A percentile compares a stretch with the other conserved stretches of the same genome.
Conservation (phyloP, 441 rosid genomes). For the Bruguiera hainesii region DNA sequence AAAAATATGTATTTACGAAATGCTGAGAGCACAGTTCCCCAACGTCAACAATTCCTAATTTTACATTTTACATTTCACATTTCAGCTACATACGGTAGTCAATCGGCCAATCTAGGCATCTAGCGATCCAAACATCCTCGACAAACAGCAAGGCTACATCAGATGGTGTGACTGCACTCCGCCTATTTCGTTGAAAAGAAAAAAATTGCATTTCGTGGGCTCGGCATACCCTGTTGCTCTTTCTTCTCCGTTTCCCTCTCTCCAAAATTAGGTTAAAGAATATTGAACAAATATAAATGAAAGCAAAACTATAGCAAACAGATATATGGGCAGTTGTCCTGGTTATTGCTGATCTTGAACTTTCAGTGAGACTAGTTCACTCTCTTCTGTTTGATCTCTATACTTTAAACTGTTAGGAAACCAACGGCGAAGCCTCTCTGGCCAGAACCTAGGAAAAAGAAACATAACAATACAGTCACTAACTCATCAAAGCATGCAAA, state of each 20-base stretch:
- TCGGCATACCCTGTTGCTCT: background rate
- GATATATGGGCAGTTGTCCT: background rate
- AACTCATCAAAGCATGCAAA: background rate
- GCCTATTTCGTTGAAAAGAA: background rate
- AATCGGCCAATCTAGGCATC: background rate
- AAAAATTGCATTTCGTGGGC: background rate
- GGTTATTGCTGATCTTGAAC: slow-evolving; percentile 54
- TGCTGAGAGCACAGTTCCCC: too few species aligned
- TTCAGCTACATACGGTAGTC: too few species aligned
- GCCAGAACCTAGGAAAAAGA: slow-evolving; percentile 56
- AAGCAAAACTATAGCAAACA: background rate
- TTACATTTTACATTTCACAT: too few species aligned
- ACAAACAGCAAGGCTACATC: background rate
- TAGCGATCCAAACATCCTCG: slow-evolving; percentile 1
- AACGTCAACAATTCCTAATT: too few species aligned
- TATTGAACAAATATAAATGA: background rate
- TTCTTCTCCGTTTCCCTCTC: background rate
- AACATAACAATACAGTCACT: slow-evolving; percentile 8
- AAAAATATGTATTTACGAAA: too few species aligned
- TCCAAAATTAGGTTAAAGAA: background rate
- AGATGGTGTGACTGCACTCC: background rate
- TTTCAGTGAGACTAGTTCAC: slow-evolving; percentile 77
- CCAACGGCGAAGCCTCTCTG: slow-evolving; percentile 65
- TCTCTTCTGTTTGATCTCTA: slow-evolving; percentile 55
- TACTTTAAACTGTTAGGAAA: slow-evolving; percentile 43